Conservation (phyloP, 2,329 filamentous ascomycete genomes). For the Penicillium thymicola region DNA sequence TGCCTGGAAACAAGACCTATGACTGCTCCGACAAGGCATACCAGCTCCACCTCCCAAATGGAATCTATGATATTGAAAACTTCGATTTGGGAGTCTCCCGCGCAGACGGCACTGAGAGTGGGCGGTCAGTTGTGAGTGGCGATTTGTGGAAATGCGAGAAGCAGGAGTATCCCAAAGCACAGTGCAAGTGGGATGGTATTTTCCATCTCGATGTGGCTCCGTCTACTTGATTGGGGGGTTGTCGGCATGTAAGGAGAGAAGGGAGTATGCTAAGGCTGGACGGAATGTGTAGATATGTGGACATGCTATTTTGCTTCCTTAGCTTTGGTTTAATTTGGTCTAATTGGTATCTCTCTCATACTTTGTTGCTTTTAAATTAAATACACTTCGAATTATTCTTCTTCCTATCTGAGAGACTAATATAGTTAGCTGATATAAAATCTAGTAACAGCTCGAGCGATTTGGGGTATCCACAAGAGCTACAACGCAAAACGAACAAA, state of each 20-base stretch:
- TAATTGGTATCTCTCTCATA: no score
- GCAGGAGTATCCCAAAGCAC: constrained; percentile 4
- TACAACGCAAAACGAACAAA: no score
- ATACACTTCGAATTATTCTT: neutral
- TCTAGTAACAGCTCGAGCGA: neutral
- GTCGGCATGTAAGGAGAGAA: neutral
- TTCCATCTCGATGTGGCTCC: constrained; percentile 12
- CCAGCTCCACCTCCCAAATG: constrained; percentile 12
- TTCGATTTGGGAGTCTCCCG: constrained; percentile 12
- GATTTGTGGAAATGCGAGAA: constrained; percentile 13
- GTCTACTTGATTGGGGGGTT: neutral
- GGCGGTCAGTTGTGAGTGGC: constrained; percentile 4
- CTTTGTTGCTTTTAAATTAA: neutral
- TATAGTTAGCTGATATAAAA: neutral
- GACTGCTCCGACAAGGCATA: constrained; percentile 13
- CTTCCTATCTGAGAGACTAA: neutral
- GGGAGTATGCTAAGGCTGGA: neutral
- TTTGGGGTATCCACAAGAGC: neutral
- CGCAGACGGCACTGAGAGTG: constrained; percentile 7
- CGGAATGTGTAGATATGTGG: neutral
- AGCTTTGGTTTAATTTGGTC: neutral
- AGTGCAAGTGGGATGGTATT: constrained; percentile 16
- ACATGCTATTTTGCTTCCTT: neutral
- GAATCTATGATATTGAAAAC: constrained; percentile 18
- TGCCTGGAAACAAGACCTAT: constrained; percentile 8